A percentile compares a stretch with the other conserved stretches of the same genome.
Evolutionary conservation across 345 rosid genomes (phyloP).

Genomic region (Eutrema yunnanense): DNA sequence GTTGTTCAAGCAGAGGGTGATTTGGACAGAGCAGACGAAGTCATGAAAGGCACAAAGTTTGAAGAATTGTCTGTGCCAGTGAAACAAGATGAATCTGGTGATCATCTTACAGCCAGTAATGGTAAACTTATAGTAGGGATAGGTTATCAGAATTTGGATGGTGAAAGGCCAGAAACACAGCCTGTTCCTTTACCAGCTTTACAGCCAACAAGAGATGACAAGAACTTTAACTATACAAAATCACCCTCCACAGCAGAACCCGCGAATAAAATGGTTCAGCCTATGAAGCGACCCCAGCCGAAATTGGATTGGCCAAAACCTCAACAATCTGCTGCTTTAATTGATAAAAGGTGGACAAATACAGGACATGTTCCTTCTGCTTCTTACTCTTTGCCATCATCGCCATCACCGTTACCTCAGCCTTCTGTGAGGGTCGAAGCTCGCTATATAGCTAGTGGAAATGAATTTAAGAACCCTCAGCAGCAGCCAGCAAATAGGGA

Average conservation of each 20-base stretch:
- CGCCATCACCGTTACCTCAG: constrained; percentile 47
- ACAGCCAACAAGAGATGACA: constrained; percentile 60
- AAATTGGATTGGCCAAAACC: constrained; percentile 67
- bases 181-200: constrained; percentile 21
- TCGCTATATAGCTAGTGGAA: constrained; percentile 41
- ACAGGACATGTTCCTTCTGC: constrained; percentile 41
- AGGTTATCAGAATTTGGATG: constrained; percentile 34
- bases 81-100: constrained; percentile 57
- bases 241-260: constrained; percentile 30
- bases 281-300: constrained; percentile 47
- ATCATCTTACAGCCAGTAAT: constrained; percentile 39
- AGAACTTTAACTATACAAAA: constrained; percentile 56
- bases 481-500: constrained; percentile 57
- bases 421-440: constrained; percentile 48
- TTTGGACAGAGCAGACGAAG: constrained; percentile 58
- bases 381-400: constrained; percentile 50
- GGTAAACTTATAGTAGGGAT: constrained; percentile 29
- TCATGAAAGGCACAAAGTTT: constrained; percentile 40
- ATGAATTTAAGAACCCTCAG: constrained; percentile 42
- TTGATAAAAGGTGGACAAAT: constrained; percentile 54
- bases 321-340: constrained; percentile 38
- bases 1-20: constrained; percentile 70
- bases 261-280: constrained; percentile 39
- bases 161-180: constrained; percentile 36
- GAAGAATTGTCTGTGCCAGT: constrained; percentile 41